Base-by-base conservation (phyloP, 2,329 filamentous ascomycete genomes). In the Trichoderma hamatum region DNA sequence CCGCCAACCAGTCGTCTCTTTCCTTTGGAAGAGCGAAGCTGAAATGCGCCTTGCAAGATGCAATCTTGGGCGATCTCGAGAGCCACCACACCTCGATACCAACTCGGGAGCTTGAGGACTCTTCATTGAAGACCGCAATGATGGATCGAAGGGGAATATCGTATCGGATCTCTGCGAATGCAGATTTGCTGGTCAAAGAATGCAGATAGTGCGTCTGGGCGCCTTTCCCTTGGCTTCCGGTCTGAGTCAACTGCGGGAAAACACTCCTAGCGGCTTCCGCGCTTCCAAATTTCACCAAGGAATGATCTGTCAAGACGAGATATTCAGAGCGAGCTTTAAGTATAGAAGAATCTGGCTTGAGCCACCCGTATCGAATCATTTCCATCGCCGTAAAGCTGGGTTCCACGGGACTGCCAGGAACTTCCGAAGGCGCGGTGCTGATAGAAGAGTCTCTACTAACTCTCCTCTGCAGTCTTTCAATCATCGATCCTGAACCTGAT, bases 31-130 rank as follows among this genome's bases (percentile, higher is more conserved):
- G 74, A 59, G 76, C 77, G 73, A 88, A 87, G 73, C 84, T 84
- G 46, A 88, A 76, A 49, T 83, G 82, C 3, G 83, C 77, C 69
- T 82, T 84, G 69, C 78, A 79, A 71, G 85, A 87, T 16, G 81
- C 78, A 51, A 84, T 77, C 14, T 80, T 78, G 2, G 82, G 80
- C 68, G 80, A 78, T 19, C 78, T 75, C 16, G 82, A 82, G 69
- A 81, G 83, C 86, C 86, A 88, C 85, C 85, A 88, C 2, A 88
- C 79, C 73, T 88, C 86, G 62, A 88, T 75, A 6, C 84, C 84
- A 55, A 84, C 85, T 7, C 83, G 81, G 14, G 84, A 81, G 58
- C 82, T 80, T 1, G 81, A 81, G 54, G 81, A 82, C 72, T 87
- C 85, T 34, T 85, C 83, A 34, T 81, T 82, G 71, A 86, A 87